phyloP scores from a whole-genome alignment of 208 protist genomes.

The Acanthamoeba healyi region DNA sequence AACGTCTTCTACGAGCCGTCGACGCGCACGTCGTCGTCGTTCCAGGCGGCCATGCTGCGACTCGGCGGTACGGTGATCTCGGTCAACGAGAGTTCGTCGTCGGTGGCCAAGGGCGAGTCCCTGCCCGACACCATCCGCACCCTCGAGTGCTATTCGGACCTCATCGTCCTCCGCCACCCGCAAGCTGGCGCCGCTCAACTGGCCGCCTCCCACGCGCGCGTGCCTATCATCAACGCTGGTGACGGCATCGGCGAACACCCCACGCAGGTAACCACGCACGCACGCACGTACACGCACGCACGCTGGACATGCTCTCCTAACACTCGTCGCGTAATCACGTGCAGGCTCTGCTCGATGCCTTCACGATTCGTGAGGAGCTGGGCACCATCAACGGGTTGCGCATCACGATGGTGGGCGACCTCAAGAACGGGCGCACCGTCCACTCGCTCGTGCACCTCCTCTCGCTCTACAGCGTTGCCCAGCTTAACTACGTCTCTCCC shows the following conservation, averaged over 20 bases:
- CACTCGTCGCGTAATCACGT: too few species aligned
- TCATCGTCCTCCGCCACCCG: slow-evolving; percentile 97
- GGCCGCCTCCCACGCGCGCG: slow-evolving; percentile 85
- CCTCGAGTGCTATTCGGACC: slow-evolving; percentile 90
- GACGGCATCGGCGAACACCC: slow-evolving; percentile 98
- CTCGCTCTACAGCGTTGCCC: slow-evolving; percentile 92
- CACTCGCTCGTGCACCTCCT: slow-evolving; percentile 96
- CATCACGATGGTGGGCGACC: slow-evolving; percentile 97
- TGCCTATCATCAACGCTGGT: slow-evolving; percentile 97
- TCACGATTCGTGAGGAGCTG: slow-evolving; percentile 97
- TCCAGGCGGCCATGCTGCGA: slow-evolving; percentile 89
- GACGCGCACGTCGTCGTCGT: slow-evolving; percentile 90
- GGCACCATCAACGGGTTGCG: slow-evolving; percentile 94
- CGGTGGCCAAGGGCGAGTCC: slow-evolving; percentile 90
- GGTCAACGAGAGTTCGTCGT: slow-evolving; percentile 82
- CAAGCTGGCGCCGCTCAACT: slow-evolving; percentile 91
- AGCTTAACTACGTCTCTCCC: slow-evolving; percentile 94
- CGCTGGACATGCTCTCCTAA: background rate
- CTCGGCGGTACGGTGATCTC: slow-evolving; percentile 88
- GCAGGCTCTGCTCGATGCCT: slow-evolving; percentile 98
- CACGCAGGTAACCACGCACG: slow-evolving; percentile 86
- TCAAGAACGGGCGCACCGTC: slow-evolving; percentile 98
- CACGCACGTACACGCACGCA: background rate
- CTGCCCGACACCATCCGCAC: slow-evolving; percentile 87
- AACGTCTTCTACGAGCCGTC: slow-evolving; percentile 81